Evolutionary conservation across 1,139 yeast species (phyloP).

Genomic region (Scheffersomyces lignicola): DNA sequence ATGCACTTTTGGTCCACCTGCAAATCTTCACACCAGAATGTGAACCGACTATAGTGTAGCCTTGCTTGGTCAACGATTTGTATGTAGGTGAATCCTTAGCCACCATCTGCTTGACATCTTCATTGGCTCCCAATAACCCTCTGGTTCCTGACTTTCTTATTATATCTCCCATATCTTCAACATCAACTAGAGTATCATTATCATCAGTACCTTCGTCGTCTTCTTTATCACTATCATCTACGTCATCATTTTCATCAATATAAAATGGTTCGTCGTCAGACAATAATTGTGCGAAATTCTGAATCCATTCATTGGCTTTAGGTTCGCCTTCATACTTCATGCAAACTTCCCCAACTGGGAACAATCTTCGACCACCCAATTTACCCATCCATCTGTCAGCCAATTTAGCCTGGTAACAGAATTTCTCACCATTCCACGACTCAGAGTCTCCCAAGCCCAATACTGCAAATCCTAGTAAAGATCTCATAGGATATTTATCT

Average conservation of each 20-base stretch:
- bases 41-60: conserved; percentile 89
- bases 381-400: conserved; percentile 79
- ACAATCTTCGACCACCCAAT: conserved; percentile 80
- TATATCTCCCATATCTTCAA: conserved; percentile 80
- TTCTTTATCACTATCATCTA: conserved; percentile 39
- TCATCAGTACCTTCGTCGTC: conserved; percentile 50
- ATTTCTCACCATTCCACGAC: conserved; percentile 74
- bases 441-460: conserved; percentile 88
- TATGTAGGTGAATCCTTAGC: conserved; percentile 87
- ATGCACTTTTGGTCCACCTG: conserved; percentile 94
- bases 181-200: conserved; percentile 61
- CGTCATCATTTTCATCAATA: conserved; percentile 37
- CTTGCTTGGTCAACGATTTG: conserved; percentile 87
- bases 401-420: conserved; percentile 80
- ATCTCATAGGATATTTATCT: conserved; percentile 72
- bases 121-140: conserved; percentile 23
- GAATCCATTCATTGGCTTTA: conserved; percentile 66
- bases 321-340: conserved; percentile 69
- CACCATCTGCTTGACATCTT: conserved; percentile 78
- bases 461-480: conserved; percentile 76
- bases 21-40: conserved; percentile 96
- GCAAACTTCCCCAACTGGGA: conserved; percentile 85
- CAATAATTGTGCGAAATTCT: conserved; percentile 57
- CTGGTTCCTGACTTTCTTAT: conserved; percentile 37
- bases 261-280: conserved; percentile 67